Evolutionary conservation across 108 stramenopile genomes (phyloP).

Genomic region (Discostella stelligeroides): DNA sequence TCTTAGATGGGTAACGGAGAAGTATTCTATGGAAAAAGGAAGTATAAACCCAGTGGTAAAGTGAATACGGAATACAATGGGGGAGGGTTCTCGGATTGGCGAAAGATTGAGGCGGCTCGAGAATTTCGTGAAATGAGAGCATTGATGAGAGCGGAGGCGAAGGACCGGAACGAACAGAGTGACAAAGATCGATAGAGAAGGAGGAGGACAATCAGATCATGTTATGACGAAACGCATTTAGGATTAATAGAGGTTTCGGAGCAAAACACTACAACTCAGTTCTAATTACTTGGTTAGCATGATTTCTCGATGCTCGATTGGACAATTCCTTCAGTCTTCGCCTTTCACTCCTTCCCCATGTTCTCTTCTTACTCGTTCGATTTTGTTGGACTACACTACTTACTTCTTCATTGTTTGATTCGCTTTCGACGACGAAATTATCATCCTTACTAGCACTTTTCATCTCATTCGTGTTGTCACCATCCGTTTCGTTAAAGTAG

Average conservation of each 20-base stretch:
- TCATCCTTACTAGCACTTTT: background rate
- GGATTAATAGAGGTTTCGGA: background rate
- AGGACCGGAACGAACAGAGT: constrained; percentile 18
- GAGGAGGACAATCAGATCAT: background rate
- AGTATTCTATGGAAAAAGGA: constrained; percentile 73
- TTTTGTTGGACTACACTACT: background rate
- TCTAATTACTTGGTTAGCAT: background rate
- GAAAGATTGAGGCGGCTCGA: constrained; percentile 69
- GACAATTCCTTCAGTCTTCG: constrained; percentile 1
- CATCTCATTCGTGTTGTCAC: constrained; percentile 9
- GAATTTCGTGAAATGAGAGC: constrained; percentile 70
- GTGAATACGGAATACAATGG: constrained; percentile 80
- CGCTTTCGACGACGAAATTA: background rate
- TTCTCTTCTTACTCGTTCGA: constrained; percentile 9
- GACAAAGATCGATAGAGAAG: constrained; percentile 6
- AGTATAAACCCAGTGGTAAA: constrained; percentile 74
- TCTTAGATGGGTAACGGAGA: constrained; percentile 55
- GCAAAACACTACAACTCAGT: background rate
- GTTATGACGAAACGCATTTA: no score
- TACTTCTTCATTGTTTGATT: background rate
- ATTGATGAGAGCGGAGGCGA: constrained; percentile 43
- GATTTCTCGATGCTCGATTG: background rate
- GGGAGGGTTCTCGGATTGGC: constrained; percentile 68
- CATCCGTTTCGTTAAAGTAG: constrained; percentile 74
- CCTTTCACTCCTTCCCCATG: constrained; percentile 42